Percentiles rank a stretch among this genome's conserved stretches.
Evolutionary conservation across 108 stramenopile species (phyloP).

Genomic region (Bacterosira constricta): DNA sequence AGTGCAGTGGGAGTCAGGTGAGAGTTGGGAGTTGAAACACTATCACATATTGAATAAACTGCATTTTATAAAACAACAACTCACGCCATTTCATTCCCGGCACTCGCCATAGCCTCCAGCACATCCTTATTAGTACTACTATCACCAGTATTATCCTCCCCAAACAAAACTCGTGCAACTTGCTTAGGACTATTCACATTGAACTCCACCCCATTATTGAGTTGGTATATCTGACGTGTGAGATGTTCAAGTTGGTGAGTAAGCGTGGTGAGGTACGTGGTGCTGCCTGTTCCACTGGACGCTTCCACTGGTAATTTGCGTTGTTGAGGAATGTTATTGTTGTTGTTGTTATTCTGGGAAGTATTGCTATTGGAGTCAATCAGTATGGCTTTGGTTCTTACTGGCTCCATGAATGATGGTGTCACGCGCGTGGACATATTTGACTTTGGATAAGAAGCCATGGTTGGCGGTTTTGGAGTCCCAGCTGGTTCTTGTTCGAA

Average conservation of each 20-base stretch:
- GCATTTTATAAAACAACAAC: neutral
- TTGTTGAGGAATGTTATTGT: neutral
- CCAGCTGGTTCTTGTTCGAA: neutral
- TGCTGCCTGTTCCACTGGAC: constrained; percentile 25
- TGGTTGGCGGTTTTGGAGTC: neutral
- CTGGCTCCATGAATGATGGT: constrained; percentile 44
- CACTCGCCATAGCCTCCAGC: constrained; percentile 74
- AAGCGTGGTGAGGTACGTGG: constrained; percentile 15
- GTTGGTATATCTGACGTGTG: constrained; percentile 42
- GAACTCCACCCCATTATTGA: constrained; percentile 56
- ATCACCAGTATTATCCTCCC: constrained; percentile 32
- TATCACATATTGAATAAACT: neutral
- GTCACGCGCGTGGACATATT: neutral
- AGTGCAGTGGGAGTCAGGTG: too few relatives aligned
- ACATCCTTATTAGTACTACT: constrained; percentile 70
- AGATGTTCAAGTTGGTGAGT: constrained; percentile 37
- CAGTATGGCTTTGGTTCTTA: constrained; percentile 15
- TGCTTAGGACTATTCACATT: constrained; percentile 81
- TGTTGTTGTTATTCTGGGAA: neutral
- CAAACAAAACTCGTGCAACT: constrained; percentile 71
- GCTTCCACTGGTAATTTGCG: constrained; percentile 14
- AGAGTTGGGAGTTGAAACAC: too few relatives aligned
- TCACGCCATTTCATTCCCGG: constrained; percentile 52
- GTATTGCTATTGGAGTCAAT: neutral
- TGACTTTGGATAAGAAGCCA: too few relatives aligned